phyloP scores from a whole-genome alignment of 306 rosid species.

The Elaeagnus macrophylla region DNA sequence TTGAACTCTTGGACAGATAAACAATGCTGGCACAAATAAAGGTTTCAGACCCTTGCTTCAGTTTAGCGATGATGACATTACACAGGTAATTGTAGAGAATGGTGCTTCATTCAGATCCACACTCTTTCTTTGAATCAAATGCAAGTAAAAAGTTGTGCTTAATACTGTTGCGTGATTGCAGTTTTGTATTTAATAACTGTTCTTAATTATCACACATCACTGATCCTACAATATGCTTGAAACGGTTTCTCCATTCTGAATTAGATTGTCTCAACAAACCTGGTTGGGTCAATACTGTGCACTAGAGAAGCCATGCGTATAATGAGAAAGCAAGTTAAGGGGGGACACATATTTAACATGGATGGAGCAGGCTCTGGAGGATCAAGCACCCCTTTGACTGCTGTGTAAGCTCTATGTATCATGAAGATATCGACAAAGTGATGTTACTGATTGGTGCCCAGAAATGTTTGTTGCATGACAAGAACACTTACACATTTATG shows the following conservation, averaged over 20 bases:
- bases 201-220: neutral
- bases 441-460: neutral
- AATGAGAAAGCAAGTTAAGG: slow-evolving; percentile 59
- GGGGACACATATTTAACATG: slow-evolving; percentile 93
- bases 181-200: neutral
- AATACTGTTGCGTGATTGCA: no score
- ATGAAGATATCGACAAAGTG: slow-evolving; percentile 11
- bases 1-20: slow-evolving; percentile 44
- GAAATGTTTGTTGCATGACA: neutral
- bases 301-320: slow-evolving; percentile 82
- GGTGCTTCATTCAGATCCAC: neutral
- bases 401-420: slow-evolving; percentile 58
- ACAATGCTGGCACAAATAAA: slow-evolving; percentile 87
- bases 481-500: slow-evolving; percentile 19
- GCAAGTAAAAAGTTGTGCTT: no score
- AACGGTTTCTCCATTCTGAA: slow-evolving; percentile 6
- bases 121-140: no score
- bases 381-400: slow-evolving; percentile 92
- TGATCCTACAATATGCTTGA: neutral
- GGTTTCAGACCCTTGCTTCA: slow-evolving; percentile 91
- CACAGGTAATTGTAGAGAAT: slow-evolving; percentile 44
- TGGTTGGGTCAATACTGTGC: slow-evolving; percentile 84
- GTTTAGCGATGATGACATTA: slow-evolving; percentile 81
- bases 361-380: slow-evolving; percentile 98
- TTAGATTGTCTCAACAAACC: slow-evolving; percentile 90